Evolutionary conservation across 1,284 basidiomycete genomes (phyloP).

Genomic region (Papiliotrema nemorosa): DNA sequence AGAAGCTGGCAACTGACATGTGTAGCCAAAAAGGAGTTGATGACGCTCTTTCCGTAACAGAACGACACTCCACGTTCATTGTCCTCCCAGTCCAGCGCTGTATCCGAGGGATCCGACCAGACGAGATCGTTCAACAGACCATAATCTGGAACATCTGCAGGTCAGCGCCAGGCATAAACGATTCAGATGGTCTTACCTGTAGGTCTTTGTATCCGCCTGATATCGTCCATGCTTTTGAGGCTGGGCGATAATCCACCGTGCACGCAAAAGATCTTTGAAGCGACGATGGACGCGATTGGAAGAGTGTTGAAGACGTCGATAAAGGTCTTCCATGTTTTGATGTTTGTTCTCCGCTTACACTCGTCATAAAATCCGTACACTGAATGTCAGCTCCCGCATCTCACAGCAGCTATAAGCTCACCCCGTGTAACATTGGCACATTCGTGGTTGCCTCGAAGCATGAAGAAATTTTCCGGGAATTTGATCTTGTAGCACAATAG

Average conservation of each 20-base stretch:
- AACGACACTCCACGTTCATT: slow-evolving; percentile 99
- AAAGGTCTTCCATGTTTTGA: slow-evolving; percentile 99
- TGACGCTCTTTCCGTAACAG: slow-evolving; percentile 97
- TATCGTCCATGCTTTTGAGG: slow-evolving; percentile 97
- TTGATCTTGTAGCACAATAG: slow-evolving; percentile 59
- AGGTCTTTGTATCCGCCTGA: slow-evolving; percentile 94
- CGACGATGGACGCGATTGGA: slow-evolving; percentile 97
- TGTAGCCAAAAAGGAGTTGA: slow-evolving; percentile 81
- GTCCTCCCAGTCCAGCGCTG: slow-evolving; percentile 98
- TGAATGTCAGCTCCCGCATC: not conserved
- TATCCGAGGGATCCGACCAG: slow-evolving; percentile 98
- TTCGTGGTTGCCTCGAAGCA: slow-evolving; percentile 61
- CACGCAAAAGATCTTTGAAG: slow-evolving; percentile 99
- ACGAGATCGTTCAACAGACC: slow-evolving; percentile 95
- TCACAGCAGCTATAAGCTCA: not conserved
- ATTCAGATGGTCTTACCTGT: slow-evolving; percentile 54
- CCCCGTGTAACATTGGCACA: slow-evolving; percentile 58
- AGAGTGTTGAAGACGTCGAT: slow-evolving; percentile 99
- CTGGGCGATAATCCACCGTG: slow-evolving; percentile 98
- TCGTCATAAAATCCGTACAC: slow-evolving; percentile 64
- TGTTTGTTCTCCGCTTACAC: slow-evolving; percentile 82
- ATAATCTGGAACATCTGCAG: slow-evolving; percentile 93
- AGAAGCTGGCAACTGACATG: slow-evolving; percentile 49
- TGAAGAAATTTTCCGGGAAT: slow-evolving; percentile 63
- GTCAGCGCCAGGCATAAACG: not conserved